These are phyloP conservation scores for Irpex lacteus DNA, from an alignment of 1,284 basidiomycete species.

Conservation along the genomic window DNA sequence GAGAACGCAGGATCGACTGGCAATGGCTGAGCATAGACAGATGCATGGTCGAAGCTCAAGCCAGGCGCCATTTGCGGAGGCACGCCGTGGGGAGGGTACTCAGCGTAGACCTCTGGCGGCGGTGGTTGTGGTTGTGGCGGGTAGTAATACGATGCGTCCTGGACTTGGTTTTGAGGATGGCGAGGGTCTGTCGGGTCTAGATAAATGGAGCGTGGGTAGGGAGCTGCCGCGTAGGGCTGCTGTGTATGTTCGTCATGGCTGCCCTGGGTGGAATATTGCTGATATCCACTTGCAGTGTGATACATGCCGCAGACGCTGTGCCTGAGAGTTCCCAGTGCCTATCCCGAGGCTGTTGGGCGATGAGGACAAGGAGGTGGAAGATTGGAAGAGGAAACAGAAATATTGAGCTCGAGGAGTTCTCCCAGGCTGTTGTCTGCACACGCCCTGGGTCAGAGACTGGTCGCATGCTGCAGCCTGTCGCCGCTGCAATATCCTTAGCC, in stretches of 20 bases:
- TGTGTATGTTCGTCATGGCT: constrained; percentile 10
- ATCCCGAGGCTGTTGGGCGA: not conserved
- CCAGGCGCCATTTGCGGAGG: constrained; percentile 9
- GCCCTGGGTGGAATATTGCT: constrained; percentile 7
- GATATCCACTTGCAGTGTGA: constrained; percentile 2
- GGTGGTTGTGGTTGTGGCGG: constrained; percentile 1
- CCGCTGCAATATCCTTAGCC: not conserved
- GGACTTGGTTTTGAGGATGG: not conserved
- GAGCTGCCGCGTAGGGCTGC: constrained; percentile 3
- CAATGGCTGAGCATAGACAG: not conserved
- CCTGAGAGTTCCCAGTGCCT: not conserved
- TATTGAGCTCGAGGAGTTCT: not conserved
- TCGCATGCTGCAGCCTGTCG: not conserved
- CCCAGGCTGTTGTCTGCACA: not conserved
- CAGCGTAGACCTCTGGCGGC: constrained; percentile 14
- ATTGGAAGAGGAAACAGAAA: not conserved
- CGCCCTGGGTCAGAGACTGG: no score
- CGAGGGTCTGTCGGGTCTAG: constrained; percentile 10
- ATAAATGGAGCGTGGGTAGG: constrained; percentile 8
- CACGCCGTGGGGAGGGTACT: constrained; percentile 15
- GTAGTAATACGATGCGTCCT: constrained; percentile 4
- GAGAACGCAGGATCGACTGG: constrained; percentile 37
- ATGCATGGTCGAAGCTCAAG: not conserved
- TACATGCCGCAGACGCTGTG: constrained; percentile 2
- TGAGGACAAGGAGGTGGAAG: not conserved